Conservation (phyloP, 495 filamentous ascomycete species). For the Penicillium coffeae region DNA sequence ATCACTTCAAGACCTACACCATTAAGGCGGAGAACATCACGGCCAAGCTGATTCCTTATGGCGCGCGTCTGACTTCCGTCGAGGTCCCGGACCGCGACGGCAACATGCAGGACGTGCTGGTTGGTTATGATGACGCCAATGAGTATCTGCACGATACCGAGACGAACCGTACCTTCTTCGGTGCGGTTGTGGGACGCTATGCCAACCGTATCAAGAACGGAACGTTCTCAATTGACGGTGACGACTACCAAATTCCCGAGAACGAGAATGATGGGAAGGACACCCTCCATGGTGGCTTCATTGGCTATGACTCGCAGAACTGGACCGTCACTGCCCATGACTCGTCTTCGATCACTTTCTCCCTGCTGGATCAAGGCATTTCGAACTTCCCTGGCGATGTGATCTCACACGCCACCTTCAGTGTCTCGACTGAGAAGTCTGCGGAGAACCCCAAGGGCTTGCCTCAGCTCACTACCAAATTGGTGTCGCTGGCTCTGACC, state of each 20-base stretch:
- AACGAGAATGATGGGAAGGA: conserved; percentile 71
- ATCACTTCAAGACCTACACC: conserved; percentile 60
- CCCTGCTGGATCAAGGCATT: conserved; percentile 66
- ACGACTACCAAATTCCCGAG: conserved; percentile 57
- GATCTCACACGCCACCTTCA: conserved; percentile 73
- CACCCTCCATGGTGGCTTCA: conserved; percentile 75
- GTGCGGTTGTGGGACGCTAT: conserved; percentile 74
- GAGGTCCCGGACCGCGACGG: conserved; percentile 70
- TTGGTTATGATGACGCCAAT: conserved; percentile 74
- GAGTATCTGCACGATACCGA: conserved; percentile 65
- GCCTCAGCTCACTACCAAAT: conserved; percentile 43
- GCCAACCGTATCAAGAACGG: conserved; percentile 87
- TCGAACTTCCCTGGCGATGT: conserved; percentile 81
- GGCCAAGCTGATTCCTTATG: conserved; percentile 72
- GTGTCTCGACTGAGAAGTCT: conserved; percentile 38
- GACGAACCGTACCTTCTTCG: conserved; percentile 68
- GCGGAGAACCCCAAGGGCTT: conserved; percentile 38
- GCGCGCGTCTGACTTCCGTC: conserved; percentile 71
- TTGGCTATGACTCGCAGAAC: conserved; percentile 80
- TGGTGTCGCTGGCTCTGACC: conserved; percentile 67
- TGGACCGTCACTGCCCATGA: conserved; percentile 71
- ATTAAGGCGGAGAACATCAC: conserved; percentile 69
- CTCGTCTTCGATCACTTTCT: conserved; percentile 70
- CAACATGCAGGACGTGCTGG: conserved; percentile 60
- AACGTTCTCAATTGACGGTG: conserved; percentile 68